Evolutionary conservation across 495 filamentous ascomycete genomes (phyloP).

Genomic region (Penicillium silybi): DNA sequence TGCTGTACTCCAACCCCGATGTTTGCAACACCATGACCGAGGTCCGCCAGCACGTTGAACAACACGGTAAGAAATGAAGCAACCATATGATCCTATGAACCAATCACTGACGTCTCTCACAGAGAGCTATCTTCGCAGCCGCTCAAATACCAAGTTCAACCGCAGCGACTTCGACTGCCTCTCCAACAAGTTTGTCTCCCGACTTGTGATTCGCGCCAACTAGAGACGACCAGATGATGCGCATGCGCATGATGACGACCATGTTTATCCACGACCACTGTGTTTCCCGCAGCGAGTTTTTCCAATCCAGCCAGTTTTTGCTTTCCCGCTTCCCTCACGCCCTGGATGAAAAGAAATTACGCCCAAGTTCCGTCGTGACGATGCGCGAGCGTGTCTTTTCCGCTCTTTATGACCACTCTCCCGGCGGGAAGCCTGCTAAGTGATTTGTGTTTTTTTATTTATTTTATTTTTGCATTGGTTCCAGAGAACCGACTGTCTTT

Average conservation of each 20-base stretch:
- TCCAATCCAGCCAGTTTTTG: background rate
- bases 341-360: constrained; percentile 21
- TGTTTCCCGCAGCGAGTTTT: constrained; percentile 21
- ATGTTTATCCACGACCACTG: constrained; percentile 18
- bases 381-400: constrained; percentile 22
- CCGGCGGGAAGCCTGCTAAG: constrained; percentile 14
- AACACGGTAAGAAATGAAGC: constrained; percentile 66
- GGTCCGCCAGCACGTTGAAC: constrained; percentile 80
- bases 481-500: constrained; percentile 13
- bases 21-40: constrained; percentile 94
- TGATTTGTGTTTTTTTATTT: background rate
- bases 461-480: constrained; percentile 15
- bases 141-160: constrained; percentile 69
- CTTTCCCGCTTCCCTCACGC: constrained; percentile 1
- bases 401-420: constrained; percentile 23
- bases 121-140: constrained; percentile 59
- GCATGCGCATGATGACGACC: constrained; percentile 39
- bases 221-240: constrained; percentile 49
- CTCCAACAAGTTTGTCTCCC: constrained; percentile 91
- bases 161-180: constrained; percentile 86
- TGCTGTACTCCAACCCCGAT: constrained; percentile 80
- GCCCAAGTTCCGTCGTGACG: constrained; percentile 20
- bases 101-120: constrained; percentile 24
- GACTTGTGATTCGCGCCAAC: constrained; percentile 90
- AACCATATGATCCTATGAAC: background rate